Conservation (phyloP, 2,329 filamentous ascomycete species). For the Aureobasidium zeae region DNA sequence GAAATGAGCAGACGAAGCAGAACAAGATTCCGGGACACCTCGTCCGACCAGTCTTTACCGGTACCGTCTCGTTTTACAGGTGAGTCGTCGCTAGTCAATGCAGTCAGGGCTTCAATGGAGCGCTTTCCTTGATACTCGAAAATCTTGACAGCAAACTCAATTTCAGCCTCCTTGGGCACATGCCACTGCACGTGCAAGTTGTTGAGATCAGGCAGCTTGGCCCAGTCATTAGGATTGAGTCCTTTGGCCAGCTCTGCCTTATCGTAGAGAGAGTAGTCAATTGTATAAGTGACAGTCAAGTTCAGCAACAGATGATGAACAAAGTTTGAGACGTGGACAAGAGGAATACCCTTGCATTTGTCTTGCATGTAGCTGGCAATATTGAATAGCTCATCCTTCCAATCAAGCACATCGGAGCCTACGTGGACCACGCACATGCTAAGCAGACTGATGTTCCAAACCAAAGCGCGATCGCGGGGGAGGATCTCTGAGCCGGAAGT, state of each 20-base stretch:
- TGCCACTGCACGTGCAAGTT: conserved; percentile 88
- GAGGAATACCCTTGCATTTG: conserved; percentile 85
- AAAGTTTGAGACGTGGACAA: conserved; percentile 94
- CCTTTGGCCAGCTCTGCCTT: conserved; percentile 62
- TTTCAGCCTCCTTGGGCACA: conserved; percentile 66
- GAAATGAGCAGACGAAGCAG: conserved; percentile 83
- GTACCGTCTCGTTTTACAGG: conserved; percentile 85
- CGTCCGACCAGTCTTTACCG: conserved; percentile 98
- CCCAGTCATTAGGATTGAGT: conserved; percentile 74
- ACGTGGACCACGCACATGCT: conserved; percentile 98
- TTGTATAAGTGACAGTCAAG: conserved; percentile 85
- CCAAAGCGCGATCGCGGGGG: conserved; percentile 80
- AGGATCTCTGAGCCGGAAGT: conserved; percentile 90
- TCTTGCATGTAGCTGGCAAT: conserved; percentile 96
- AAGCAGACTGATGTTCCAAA: conserved; percentile 95
- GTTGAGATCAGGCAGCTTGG: conserved; percentile 61
- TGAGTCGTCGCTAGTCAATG: conserved; percentile 71
- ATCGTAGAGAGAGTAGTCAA: conserved; percentile 83
- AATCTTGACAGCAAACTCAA: conserved; percentile 79
- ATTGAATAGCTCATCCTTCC: conserved; percentile 79
- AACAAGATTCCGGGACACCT: conserved; percentile 81
- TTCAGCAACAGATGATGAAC: conserved; percentile 94
- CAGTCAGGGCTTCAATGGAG: conserved; percentile 64
- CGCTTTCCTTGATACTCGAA: conserved; percentile 75
- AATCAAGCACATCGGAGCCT: conserved; percentile 77